Conservation (phyloP, 2,329 filamentous ascomycete genomes). For the Periconia macrospinosa region DNA sequence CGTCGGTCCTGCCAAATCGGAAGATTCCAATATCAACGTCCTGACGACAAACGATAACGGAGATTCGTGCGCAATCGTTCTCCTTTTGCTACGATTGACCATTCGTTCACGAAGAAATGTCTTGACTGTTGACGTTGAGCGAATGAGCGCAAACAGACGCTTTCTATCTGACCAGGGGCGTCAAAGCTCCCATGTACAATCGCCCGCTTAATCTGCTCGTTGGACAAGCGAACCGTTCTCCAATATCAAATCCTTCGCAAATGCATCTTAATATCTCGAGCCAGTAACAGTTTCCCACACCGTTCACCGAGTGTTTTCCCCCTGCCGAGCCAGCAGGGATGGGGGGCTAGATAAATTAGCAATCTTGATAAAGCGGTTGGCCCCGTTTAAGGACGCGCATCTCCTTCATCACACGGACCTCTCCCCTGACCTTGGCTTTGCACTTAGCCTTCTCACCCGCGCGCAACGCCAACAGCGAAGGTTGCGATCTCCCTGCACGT, state of each 20-base stretch:
- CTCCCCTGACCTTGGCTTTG: not conserved
- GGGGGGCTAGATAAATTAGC: not conserved
- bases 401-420: not conserved
- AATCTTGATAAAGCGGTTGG: conserved; percentile 5
- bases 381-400: conserved; percentile 8
- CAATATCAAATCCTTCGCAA: not conserved
- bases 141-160: not conserved
- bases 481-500: not conserved
- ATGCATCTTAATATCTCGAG: not conserved
- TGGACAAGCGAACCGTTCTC: not conserved
- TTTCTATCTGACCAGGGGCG: not conserved
- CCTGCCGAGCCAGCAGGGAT: not conserved
- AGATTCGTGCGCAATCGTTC: not conserved
- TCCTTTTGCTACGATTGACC: not conserved
- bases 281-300: not conserved
- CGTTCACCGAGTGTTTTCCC: not conserved
- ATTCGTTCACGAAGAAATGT: not conserved
- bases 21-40: not conserved
- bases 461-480: not conserved
- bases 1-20: not conserved
- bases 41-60: not conserved
- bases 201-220: not conserved
- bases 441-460: not conserved
- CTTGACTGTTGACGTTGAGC: not conserved
- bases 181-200: not conserved